phyloP scores from a whole-genome alignment of 2,329 filamentous ascomycete species.

The Aspergillus clavatus region DNA sequence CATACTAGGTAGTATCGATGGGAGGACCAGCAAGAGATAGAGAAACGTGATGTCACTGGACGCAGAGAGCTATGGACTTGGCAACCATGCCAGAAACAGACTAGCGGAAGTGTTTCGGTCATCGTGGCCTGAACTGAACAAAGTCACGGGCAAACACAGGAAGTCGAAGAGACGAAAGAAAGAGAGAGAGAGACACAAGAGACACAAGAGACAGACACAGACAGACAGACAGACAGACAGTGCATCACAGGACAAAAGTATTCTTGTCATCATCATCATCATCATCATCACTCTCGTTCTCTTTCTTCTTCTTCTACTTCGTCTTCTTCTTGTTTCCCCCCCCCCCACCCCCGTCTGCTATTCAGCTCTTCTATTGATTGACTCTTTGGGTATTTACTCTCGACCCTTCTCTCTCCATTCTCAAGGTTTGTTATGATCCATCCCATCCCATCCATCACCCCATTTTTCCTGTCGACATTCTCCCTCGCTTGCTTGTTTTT shows the following conservation, averaged over 20 bases:
- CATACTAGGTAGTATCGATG: too few species aligned
- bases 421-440: not conserved
- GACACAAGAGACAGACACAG: not conserved
- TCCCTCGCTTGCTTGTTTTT: not conserved
- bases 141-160: too few species aligned
- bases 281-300: not conserved
- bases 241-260: not conserved
- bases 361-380: not conserved
- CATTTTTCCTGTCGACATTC: not conserved
- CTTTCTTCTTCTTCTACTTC: not conserved
- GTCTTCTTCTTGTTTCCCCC: too few species aligned
- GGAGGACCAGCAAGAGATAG: too few species aligned
- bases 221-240: too few species aligned
- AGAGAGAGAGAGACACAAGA: too few species aligned
- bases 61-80: slow-evolving; percentile 11
- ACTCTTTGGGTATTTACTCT: not conserved
- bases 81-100: slow-evolving; percentile 27
- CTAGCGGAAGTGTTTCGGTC: slow-evolving; percentile 31
- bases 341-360: too few species aligned
- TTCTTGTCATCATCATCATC: not conserved
- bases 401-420: not conserved
- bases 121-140: slow-evolving; percentile 39
- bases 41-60: slow-evolving; percentile 6
- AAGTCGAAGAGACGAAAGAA: too few species aligned
- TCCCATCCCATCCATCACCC: not conserved